Evolutionary conservation across 2,329 filamentous ascomycete genomes (phyloP).

Genomic region (Celoporthe dispersa): DNA sequence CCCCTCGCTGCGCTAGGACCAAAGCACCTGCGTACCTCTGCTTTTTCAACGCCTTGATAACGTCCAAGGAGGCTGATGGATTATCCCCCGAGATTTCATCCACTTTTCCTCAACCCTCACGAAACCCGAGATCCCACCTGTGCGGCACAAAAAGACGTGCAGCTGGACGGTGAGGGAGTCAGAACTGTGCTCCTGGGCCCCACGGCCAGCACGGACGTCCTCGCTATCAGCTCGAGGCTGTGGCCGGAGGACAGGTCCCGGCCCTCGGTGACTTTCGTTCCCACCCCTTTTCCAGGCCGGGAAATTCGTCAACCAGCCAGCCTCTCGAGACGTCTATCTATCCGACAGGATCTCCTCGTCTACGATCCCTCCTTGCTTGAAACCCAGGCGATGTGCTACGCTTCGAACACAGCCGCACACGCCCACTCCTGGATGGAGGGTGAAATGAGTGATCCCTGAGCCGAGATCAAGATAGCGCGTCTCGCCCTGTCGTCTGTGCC

Average conservation of each 20-base stretch:
- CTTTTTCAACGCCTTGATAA: not conserved
- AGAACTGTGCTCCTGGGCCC: not conserved
- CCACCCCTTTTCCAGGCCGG: not conserved
- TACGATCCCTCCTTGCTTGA: not conserved
- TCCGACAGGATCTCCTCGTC: not conserved
- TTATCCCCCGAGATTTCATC: slow-evolving; percentile 1
- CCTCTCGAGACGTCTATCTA: not conserved
- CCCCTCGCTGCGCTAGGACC: not conserved
- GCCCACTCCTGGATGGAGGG: not conserved
- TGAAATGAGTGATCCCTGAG: not conserved
- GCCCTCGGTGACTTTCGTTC: not conserved
- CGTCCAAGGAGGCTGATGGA: slow-evolving; percentile 1
- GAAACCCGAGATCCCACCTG: not conserved
- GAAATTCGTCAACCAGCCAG: not conserved
- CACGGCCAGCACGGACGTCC: not conserved
- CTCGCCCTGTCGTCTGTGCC: not conserved
- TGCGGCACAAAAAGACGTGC: not conserved
- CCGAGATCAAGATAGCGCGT: not conserved
- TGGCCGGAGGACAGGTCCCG: not conserved
- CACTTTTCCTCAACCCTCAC: not conserved
- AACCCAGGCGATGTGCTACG: not conserved
- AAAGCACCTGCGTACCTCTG: not conserved
- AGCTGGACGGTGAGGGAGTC: not conserved
- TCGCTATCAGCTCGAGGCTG: not conserved
- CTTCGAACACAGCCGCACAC: not conserved